Evolutionary conservation across 2,329 filamentous ascomycete species (phyloP).

Genomic region (Penicillium sp.): DNA sequence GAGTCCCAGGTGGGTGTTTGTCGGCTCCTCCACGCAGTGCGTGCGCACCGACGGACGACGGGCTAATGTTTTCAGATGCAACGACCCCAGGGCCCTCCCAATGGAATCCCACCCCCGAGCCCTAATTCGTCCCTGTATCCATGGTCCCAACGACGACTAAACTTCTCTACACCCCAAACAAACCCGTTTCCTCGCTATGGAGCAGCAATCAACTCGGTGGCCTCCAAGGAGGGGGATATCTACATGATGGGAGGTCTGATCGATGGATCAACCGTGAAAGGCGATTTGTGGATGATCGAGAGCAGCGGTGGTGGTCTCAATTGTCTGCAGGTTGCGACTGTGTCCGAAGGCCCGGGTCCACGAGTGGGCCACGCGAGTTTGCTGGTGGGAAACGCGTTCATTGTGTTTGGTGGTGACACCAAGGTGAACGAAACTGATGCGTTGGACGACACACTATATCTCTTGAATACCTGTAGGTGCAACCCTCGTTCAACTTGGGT

Average conservation of each 20-base stretch:
- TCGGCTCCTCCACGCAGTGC: background rate
- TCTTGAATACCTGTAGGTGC: slow-evolving; percentile 91
- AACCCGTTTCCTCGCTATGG: slow-evolving; percentile 96
- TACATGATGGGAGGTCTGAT: slow-evolving; percentile 98
- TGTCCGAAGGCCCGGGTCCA: slow-evolving; percentile 90
- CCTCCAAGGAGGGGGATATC: slow-evolving; percentile 95
- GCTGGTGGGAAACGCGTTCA: slow-evolving; percentile 96
- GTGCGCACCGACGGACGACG: background rate
- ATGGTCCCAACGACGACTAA: slow-evolving; percentile 88
- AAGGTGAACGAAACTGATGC: slow-evolving; percentile 92
- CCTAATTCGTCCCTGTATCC: slow-evolving; percentile 85
- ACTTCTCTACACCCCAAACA: slow-evolving; percentile 77
- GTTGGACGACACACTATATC: slow-evolving; percentile 91
- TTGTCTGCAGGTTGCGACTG: slow-evolving; percentile 89
- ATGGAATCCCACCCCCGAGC: slow-evolving; percentile 52
- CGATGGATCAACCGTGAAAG: slow-evolving; percentile 92
- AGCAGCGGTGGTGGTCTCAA: slow-evolving; percentile 78
- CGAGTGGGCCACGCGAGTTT: slow-evolving; percentile 92
- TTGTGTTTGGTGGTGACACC: slow-evolving; percentile 97
- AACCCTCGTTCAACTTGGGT: background rate
- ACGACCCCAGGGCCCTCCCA: slow-evolving; percentile 55
- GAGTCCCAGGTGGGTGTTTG: slow-evolving; percentile 55
- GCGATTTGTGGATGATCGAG: slow-evolving; percentile 97
- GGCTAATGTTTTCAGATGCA: slow-evolving; percentile 25
- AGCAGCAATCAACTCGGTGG: slow-evolving; percentile 87